These are phyloP conservation scores for Tolypocladium album DNA, from an alignment of 2,329 filamentous ascomycete species.

Conservation along the genomic window DNA sequence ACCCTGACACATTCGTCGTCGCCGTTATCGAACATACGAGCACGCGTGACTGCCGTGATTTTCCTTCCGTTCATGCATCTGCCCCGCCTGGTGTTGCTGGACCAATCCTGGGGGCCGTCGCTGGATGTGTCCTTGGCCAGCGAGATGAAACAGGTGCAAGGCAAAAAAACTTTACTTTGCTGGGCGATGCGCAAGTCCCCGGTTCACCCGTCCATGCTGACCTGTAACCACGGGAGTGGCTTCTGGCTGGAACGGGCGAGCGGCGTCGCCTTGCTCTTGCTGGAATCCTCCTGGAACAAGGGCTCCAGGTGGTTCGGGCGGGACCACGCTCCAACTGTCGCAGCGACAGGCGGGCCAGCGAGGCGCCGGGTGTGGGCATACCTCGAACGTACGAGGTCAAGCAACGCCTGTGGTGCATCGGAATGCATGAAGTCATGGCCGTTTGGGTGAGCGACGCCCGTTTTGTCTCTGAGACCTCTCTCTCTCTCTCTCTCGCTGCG, in stretches of 20 bases:
- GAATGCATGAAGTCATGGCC: conserved; percentile 24
- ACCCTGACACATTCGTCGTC: neutral
- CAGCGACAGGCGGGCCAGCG: neutral
- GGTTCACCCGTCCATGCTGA: neutral
- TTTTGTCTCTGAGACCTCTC: conserved; percentile 11
- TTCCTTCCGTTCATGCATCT: neutral
- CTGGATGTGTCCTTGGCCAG: neutral
- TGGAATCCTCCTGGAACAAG: conserved; percentile 1
- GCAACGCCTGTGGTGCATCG: conserved; percentile 7
- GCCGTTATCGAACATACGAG: neutral
- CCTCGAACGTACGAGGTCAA: neutral
- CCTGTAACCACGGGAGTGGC: neutral
- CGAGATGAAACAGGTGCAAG: neutral
- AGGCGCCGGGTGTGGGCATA: neutral
- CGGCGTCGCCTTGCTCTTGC: neutral
- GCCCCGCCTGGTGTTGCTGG: neutral
- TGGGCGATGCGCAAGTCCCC: neutral
- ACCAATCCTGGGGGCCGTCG: neutral
- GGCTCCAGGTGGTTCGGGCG: neutral
- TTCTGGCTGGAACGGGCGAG: neutral
- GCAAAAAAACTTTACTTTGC: neutral
- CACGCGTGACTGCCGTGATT: neutral
- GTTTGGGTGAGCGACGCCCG: neutral
- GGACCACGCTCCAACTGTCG: neutral
- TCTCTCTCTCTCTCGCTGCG: neutral